Evolutionary conservation across 2,329 filamentous ascomycete genomes (phyloP), one percentile per base, ranked within the genome.

Genomic region (Hypoxylon sp.): DNA sequence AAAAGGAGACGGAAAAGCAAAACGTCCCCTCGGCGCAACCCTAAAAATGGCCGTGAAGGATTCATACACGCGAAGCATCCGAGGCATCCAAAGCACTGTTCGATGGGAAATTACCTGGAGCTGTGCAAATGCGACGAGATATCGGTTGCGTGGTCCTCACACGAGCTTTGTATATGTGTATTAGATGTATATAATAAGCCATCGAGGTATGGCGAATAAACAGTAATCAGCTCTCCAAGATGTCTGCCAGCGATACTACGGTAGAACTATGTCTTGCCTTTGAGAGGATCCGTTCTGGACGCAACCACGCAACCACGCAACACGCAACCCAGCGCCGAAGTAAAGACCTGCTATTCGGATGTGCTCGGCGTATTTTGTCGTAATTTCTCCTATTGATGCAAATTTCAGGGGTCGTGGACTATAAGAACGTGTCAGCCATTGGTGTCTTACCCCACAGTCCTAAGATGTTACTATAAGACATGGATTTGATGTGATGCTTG

Each of bases 201-300:
- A 63, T 52, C 38, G 62, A 64, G 62, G 62, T 49, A 52, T 45
- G 61, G 54, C 56, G 32, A 58, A 62, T 54, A 65, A 44, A 68
- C 33, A 53, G 55, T 22, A 53, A 57, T 22, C 58, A 63, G 8
- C 58, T 59, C 58, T 53, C 58, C 20, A 50, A 45, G 40, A 60
- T 18, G 28, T 26, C 26, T 24, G 3, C n/a, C 40, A 4, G 32
- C 50, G 11, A 42, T 22, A 8, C 28, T 14, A 22, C 32, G 22
- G 2, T 44, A 9, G 28, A 18, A 42, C 26, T 33, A 14, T 16
- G 30, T 12, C 38, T 54, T 26, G 40, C 40, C 40, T 6, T 33
- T n/a, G 44, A 40, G 44, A 40, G 49, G 26, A 55, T 33, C 36
- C 42, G 45, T 46, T 18, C 18, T n/a, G n/a, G n/a, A n/a, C n/a